Evolutionary conservation across 257 asterid genomes (phyloP), one percentile per base, ranked within the genome.

Genomic region (Petunia axillaris): DNA sequence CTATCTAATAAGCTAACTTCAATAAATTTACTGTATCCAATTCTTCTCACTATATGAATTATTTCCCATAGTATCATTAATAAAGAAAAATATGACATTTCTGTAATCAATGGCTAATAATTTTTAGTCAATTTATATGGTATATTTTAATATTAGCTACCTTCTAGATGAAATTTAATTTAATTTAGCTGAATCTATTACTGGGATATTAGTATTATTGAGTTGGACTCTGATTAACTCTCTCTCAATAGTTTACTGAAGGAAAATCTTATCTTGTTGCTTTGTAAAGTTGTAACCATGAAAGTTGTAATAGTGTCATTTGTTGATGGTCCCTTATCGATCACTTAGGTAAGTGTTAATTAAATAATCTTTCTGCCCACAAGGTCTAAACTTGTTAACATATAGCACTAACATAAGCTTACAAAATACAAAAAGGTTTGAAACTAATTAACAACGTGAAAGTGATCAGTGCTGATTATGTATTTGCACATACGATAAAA

Each of bases 71-170:
- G 41, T 4, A 48, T 71, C 14, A 71, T 2, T 35, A 0, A 57
- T 39, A 67, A n/a, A n/a, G n/a, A n/a, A n/a, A n/a, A 76, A 55
- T 76, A 37, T 53, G 80, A 57, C 16, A 76, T 16, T 46, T 25
- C 38, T 46, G 16, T 71, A 71, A 6, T 48, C 46, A 55, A 75
- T 55, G 15, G 52, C 25, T 54, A 76, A 76, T 54, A 25, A 10
- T 43, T 40, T 59, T 37, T 76, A 76, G 53, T 57, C 54, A 76
- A 4, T 48, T 14, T 62, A 58, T 37, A n/a, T 60, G n/a, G n/a
- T n/a, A 60, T 25, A 25, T 60, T 62, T 14, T 14, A 62, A 62
- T 8, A 60, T 60, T 8, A 14, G 38, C 41, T 25, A 60, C 40
- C 62, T 62, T 9, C 15, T 62, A 62, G 14, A 62, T 62, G 40